Base-by-base conservation (phyloP, 2,329 filamentous ascomycete species). In the Phymatotrichopsis omnivora region DNA sequence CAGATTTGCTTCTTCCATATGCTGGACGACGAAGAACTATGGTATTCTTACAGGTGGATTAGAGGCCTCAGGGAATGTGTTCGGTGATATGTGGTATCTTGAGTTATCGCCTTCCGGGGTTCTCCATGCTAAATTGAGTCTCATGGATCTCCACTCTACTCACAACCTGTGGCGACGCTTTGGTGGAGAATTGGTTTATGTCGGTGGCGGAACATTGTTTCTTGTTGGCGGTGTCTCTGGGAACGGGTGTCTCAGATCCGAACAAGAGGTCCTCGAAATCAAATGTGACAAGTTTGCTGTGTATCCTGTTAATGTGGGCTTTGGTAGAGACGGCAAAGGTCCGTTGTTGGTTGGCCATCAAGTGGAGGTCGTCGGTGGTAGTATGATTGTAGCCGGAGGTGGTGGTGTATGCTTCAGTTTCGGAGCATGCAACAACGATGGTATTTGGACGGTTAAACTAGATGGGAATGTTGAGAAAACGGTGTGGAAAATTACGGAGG, bases 331-430 rank as follows among this genome's bases (percentile, higher is more conserved):
- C 36, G 63, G 63, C 16, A 65, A 66, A 16, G 66, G 76, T 42
- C 85, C 85, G 10, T 68, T 93, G 5, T 69, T 93, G 38, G 69
- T 85, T 39, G 85, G 87, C 2, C 73, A 78, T 44, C 77, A 77
- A 4, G 67, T 72, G 6, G 63, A 73, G 11, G 60, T 65, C 22
- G 64, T 71, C 1, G 64, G 65, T 22, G 57, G 66, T 31, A 64
- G 68, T 23, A 57, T 86, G 3, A 44, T 54, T 27, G 37, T 51
- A 22, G 63, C 82, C 36, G 85, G 85, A 1, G 87, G 87, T 12
- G 87, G 85, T 28, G 85, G 82, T 12, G 84, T 85, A 0, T 93
- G 85, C 61, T 93, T 93, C 66, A 86, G 84, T 0, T 93, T 93
- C 72, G 86, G 86, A 1, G 83, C 82, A 5, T 86, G 76, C 58